phyloP scores from a whole-genome alignment of 2,329 filamentous ascomycete species.

The Aspergillus fumigatus region DNA sequence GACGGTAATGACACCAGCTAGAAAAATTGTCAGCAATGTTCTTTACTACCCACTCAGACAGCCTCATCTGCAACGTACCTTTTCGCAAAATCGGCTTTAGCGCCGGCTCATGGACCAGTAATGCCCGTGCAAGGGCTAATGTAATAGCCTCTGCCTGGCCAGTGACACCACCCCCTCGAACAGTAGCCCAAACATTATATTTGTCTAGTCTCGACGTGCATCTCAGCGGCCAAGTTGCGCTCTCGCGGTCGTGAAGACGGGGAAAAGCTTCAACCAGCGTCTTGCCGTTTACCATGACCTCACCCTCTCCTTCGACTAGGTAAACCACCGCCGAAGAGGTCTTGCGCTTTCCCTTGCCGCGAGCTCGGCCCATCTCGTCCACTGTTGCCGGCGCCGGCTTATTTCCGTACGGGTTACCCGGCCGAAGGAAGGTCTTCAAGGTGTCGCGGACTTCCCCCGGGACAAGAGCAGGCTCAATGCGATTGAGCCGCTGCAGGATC shows the following conservation, averaged over 20 bases:
- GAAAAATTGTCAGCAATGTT: conserved; percentile 18
- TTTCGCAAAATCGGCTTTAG: conserved; percentile 81
- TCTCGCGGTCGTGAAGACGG: conserved; percentile 88
- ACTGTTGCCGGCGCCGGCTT: conserved; percentile 58
- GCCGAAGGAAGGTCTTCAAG: conserved; percentile 67
- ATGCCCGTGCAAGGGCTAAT: conserved; percentile 78
- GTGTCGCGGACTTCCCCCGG: conserved; percentile 64
- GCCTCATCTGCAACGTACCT: conserved; percentile 59
- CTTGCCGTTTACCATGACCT: conserved; percentile 87
- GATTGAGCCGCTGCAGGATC: conserved; percentile 74
- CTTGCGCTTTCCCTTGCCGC: conserved; percentile 83
- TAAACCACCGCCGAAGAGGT: conserved; percentile 77
- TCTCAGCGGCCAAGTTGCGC: conserved; percentile 85
- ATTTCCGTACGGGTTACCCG: conserved; percentile 66
- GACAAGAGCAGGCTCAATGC: conserved; percentile 74
- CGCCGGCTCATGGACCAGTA: conserved; percentile 86
- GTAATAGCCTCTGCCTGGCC: conserved; percentile 95
- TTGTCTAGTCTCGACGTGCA: conserved; percentile 81
- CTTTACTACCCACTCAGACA: not conserved
- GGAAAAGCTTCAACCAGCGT: conserved; percentile 76
- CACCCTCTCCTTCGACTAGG: conserved; percentile 87
- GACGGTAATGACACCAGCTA: conserved; percentile 88
- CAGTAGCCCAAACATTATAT: conserved; percentile 90
- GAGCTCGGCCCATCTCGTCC: conserved; percentile 72
- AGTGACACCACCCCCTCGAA: conserved; percentile 82